Evolutionary conservation across 2,329 filamentous ascomycete species (phyloP).

Genomic region (Xylaria digitata): DNA sequence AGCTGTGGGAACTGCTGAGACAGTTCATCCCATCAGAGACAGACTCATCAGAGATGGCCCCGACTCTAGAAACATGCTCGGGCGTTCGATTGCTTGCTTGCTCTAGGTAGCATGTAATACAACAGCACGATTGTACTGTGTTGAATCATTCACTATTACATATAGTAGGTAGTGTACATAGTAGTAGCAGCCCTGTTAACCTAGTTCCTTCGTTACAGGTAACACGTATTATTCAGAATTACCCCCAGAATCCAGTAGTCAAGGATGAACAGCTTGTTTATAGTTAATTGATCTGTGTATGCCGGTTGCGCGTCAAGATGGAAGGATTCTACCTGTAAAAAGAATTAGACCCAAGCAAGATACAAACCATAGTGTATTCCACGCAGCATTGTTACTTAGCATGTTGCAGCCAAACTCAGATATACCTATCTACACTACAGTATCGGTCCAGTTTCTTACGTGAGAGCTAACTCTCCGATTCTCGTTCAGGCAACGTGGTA

Average conservation of each 20-base stretch:
- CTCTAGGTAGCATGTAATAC: too few relatives aligned
- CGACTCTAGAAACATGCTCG: conserved; percentile 10
- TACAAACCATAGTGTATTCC: background rate
- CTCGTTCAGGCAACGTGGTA: conserved; percentile 32
- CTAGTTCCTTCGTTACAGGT: too few relatives aligned
- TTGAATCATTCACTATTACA: background rate
- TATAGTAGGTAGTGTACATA: too few relatives aligned
- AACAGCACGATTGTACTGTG: conserved; percentile 28
- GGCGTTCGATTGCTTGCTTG: background rate
- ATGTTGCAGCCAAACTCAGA: background rate
- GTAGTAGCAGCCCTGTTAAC: background rate
- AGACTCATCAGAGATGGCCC: conserved; percentile 23
- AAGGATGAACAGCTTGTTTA: background rate
- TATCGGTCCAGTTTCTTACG: conserved; percentile 24
- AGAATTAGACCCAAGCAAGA: background rate
- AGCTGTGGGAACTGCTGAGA: conserved; percentile 33
- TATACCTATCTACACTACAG: background rate
- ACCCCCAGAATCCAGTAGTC: too few relatives aligned
- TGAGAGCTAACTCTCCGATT: conserved; percentile 28
- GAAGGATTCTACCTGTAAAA: conserved; percentile 6
- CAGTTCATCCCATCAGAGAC: conserved; percentile 32
- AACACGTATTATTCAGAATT: too few relatives aligned
- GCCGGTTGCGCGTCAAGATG: background rate
- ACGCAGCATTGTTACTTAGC: conserved; percentile 14
- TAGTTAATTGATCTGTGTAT: background rate